Base-by-base conservation (phyloP, 495 filamentous ascomycete species). In the Neurospora sp. region DNA sequence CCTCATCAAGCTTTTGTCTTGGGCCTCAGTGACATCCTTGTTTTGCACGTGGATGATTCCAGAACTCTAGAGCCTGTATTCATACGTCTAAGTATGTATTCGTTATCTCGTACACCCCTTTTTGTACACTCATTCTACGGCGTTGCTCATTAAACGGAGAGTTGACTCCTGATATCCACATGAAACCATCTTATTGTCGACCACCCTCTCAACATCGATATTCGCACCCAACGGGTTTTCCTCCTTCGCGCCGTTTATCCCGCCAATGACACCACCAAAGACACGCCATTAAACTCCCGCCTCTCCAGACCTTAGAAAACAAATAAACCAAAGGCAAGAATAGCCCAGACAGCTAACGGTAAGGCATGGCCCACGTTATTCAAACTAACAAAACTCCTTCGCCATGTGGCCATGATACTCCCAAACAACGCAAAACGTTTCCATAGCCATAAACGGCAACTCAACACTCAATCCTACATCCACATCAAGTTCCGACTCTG, bases 401-500 rank as follows among this genome's bases (percentile, higher is more conserved):
- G 28, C 54, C 54, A 66, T 62, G 54, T 34, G 28, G 54, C 15
- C 28, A 62, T 34, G 9, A 62, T 19, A 3, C 28, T 62, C 15
- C 54, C 54, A 62, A 54, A 11, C 45, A 21, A 54, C 45, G 45
- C 45, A 13, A 10, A 54, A 54, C 9, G 10, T 24, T 54, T 45
- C 42, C 42, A n/a, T 19, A n/a, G 10, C 8, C 40, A 40, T 6
- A 5, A 34, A 5, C 21, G 1, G 21, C 1, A 59, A 62, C 54
- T 8, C 6, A 62, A 62, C 37, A 21, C 73, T 34, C 42, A 19
- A 48, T 43, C 66, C 83, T 76, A 85, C 78, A 84, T 75, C 84
- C 84, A 86, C 81, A 85, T 83, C 70, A 83, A 66, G 73, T 85
- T 84, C 54, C 84, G 78, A 73, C 83, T 83, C 74, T 83, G 83